Base-by-base conservation (phyloP, 129 eudicot genomes). In the Silybum marianum region DNA sequence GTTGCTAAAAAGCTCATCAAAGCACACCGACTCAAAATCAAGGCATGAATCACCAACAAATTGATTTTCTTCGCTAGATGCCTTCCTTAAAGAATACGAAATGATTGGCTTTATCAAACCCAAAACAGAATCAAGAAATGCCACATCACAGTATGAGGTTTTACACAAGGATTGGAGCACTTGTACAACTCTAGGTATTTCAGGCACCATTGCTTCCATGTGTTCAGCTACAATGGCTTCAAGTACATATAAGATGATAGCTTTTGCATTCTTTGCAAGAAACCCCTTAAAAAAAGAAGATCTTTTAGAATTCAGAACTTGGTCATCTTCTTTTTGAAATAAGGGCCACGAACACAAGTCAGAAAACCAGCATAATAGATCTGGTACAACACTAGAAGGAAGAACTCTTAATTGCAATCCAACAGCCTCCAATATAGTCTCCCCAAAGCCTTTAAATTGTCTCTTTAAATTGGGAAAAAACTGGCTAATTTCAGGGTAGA, bases 171-270 rank as follows among this genome's bases (percentile, higher is more conserved):
- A 89, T 36, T 81, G 92, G 32, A 95, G 85, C 36, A 92, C 89
- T 76, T 92, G 93, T 40, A 92, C 87, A 81, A 95, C 84, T 81
- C 91, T 88, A 62, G 99, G 99, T 62, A 90, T 80, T 88, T 95
- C 99, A 66, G 97, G 97, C 72, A 95, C 90, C 88, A 95, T 80
- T 46, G 97, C 97, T 85, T 95, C 99, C 97, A 92, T 92, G 83
- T 95, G 99, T 85, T 92, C 91, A 72, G 74, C 83, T 83, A 92
- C 88, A 30, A 95, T 88, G 76, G 97, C 92, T 87, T 95, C 99
- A 84, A 95, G 97, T 58, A 90, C 75, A 40, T 89, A 95, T 11
- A 92, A 80, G 46, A 95, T 77, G 48, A 92, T 85, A 25, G 97
- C 99, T 85, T 89, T 95, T 76, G 97, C 94, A 81, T 95, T 95